These are phyloP conservation scores for Tanacetum coccineum DNA, from an alignment of 129 eudicot genomes.

Conservation along the genomic window DNA sequence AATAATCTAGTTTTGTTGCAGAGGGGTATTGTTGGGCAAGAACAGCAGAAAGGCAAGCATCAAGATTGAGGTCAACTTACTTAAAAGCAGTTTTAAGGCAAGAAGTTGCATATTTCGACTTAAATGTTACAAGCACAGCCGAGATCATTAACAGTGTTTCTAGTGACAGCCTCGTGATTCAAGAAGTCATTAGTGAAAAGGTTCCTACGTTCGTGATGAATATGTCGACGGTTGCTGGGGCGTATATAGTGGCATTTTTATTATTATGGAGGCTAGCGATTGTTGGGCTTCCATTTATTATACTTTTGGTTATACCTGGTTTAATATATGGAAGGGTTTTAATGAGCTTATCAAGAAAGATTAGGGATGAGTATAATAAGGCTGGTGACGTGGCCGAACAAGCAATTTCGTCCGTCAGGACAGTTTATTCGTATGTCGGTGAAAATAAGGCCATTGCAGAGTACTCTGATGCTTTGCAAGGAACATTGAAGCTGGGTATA, in stretches of 20 bases:
- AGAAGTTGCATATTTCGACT: constrained; percentile 57
- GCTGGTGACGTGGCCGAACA: constrained; percentile 45
- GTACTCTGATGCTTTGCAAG: constrained; percentile 53
- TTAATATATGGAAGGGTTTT: constrained; percentile 40
- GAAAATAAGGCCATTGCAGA: constrained; percentile 35
- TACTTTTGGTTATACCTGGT: constrained; percentile 45
- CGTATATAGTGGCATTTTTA: constrained; percentile 38
- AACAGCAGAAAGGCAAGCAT: constrained; percentile 61
- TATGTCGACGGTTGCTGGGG: constrained; percentile 27
- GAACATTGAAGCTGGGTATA: constrained; percentile 38
- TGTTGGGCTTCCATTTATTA: constrained; percentile 45
- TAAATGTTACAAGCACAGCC: constrained; percentile 47
- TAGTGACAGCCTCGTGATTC: constrained; percentile 49
- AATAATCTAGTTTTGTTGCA: neutral
- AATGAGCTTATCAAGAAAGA: constrained; percentile 40
- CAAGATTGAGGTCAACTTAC: constrained; percentile 44
- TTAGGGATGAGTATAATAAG: constrained; percentile 48
- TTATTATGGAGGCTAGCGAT: constrained; percentile 52
- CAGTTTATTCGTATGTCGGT: constrained; percentile 55
- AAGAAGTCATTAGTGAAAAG: constrained; percentile 65
- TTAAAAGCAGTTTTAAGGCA: constrained; percentile 61
- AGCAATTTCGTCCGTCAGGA: constrained; percentile 45
- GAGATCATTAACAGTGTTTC: constrained; percentile 55
- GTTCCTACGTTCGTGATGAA: constrained; percentile 45
- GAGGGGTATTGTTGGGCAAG: constrained; percentile 73